Evolutionary conservation across 225 moss, liverwort and hornwort genomes (phyloP).

Genomic region (Pseudoscleropodium purum): DNA sequence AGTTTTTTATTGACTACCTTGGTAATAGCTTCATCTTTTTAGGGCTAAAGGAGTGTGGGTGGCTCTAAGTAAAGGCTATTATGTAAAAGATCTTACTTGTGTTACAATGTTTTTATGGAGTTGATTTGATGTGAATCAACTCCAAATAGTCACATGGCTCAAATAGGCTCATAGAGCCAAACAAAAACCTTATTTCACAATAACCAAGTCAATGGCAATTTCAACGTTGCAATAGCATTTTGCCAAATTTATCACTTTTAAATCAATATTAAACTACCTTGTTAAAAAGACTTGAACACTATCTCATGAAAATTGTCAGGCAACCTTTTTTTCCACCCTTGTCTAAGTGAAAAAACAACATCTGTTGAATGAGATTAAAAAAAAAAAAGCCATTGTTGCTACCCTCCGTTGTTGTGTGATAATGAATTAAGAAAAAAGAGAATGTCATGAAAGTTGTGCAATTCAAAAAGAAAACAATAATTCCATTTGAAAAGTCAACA

Average conservation of each 20-base stretch:
- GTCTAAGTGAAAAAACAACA: too few species aligned
- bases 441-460: too few species aligned
- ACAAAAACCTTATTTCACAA: background rate
- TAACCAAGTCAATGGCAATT: background rate
- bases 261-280: background rate
- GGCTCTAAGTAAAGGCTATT: background rate
- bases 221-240: fast-evolving
- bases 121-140: background rate
- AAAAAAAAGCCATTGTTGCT: too few species aligned
- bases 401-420: too few species aligned
- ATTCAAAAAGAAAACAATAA: too few species aligned
- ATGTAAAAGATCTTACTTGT: background rate
- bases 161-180: background rate
- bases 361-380: too few species aligned
- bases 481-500: too few species aligned
- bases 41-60: background rate
- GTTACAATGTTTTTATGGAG: background rate
- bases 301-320: too few species aligned
- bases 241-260: background rate
- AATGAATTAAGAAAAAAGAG: too few species aligned
- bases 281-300: background rate
- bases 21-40: background rate
- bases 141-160: background rate
- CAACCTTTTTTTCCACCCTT: too few species aligned
- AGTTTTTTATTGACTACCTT: background rate